These are phyloP conservation scores for Trichoderma koningii DNA, from an alignment of 2,329 filamentous ascomycete species.

Conservation along the genomic window DNA sequence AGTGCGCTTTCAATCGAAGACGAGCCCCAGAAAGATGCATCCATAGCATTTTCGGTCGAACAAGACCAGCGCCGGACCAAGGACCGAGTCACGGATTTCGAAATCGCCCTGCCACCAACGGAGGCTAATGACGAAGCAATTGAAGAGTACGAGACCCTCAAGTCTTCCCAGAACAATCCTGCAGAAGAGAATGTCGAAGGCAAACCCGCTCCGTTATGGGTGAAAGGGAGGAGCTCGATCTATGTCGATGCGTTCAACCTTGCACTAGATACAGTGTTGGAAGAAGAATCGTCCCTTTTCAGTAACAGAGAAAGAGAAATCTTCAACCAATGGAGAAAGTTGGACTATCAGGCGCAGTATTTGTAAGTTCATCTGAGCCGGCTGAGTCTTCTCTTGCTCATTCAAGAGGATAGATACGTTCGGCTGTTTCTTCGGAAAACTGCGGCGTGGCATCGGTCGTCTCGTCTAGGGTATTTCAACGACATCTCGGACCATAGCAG, in stretches of 20 bases:
- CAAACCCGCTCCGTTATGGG: constrained; percentile 56
- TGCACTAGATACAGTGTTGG: constrained; percentile 82
- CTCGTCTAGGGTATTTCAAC: constrained; percentile 74
- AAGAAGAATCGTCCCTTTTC: constrained; percentile 87
- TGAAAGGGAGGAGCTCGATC: constrained; percentile 79
- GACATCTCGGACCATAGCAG: constrained; percentile 75
- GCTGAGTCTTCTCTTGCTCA: not conserved
- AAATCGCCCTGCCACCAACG: constrained; percentile 65
- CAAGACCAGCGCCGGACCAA: not conserved
- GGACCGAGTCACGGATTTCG: constrained; percentile 39
- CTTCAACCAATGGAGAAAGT: constrained; percentile 71
- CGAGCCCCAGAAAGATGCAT: not conserved
- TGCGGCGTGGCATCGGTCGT: constrained; percentile 84
- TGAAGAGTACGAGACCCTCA: constrained; percentile 73
- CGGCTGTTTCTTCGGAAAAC: constrained; percentile 91
- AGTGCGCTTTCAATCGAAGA: not conserved
- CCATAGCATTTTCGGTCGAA: not conserved
- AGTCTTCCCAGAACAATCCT: constrained; percentile 52
- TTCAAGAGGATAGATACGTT: constrained; percentile 66
- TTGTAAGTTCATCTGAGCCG: constrained; percentile 58
- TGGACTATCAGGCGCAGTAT: constrained; percentile 87
- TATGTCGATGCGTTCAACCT: constrained; percentile 98
- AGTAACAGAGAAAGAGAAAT: constrained; percentile 74
- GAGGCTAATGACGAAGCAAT: constrained; percentile 71
- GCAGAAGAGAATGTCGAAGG: constrained; percentile 45